Evolutionary conservation across 1,284 basidiomycete genomes (phyloP), one percentile per base, ranked within the genome.

Genomic region (Irpex sp.): DNA sequence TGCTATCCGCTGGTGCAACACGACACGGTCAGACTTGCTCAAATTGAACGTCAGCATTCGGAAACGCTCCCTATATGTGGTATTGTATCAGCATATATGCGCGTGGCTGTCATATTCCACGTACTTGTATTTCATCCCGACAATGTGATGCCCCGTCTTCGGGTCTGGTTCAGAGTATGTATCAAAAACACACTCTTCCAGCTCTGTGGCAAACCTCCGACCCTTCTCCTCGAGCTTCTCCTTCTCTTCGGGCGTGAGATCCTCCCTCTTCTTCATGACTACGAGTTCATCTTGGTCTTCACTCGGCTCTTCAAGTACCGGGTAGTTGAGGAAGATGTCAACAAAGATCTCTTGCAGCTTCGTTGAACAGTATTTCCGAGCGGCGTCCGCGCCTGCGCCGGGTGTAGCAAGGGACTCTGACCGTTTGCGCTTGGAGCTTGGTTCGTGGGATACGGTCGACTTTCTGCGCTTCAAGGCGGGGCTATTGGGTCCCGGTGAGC

Each of bases 31-130:
- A 70, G 78, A 74, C 77, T 93, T 88, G 78, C 80, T 87, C 70
- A 93, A 76, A 75, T 93, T 93, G 77, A 93, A 93, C 63, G 85
- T 86, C 62, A 93, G 81, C 85, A 88, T 93, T 64, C 91, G 85
- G 77, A 93, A 93, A 68, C 90, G 89, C 75, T 93, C 91, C 80
- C 91, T 93, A 67, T 47, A 64, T 36, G 61, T 51, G 62, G 59
- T 31, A 66, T 34, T 69, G 64, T 62, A 64, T 60, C 31, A 36
- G 63, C 8, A 34, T 11, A 58, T 21, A 37, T 26, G 0, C 4
- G 21, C n/a, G 15, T 13, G 49, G 19, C n/a, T 9, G 55, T 34
- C 36, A 26, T 52, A 40, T 3, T n/a, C 4, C 31, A 80, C 89
- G 66, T 73, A 92, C 92, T 93, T 93, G 78, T 93, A 93, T 71